Evolutionary conservation across 345 rosid species (phyloP).

Genomic region (Hibiscus trionum): DNA sequence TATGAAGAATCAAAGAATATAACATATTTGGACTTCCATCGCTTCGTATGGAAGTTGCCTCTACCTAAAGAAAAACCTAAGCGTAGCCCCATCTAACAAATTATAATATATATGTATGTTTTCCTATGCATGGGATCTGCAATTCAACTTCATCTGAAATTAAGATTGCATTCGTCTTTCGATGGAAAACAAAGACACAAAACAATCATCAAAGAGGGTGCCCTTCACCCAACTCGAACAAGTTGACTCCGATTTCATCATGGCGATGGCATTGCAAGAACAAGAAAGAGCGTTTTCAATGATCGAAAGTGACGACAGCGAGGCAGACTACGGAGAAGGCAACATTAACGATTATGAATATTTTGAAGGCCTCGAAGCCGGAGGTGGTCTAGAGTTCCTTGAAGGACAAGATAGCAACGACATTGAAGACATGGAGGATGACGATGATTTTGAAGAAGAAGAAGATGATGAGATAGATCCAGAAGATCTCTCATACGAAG

Average conservation of each 20-base stretch:
- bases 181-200: conserved; percentile 22
- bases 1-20: not conserved
- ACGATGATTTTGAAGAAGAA: not conserved
- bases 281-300: conserved; percentile 18
- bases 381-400: conserved; percentile 30
- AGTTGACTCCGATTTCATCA: conserved; percentile 30
- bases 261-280: conserved; percentile 33
- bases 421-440: conserved; percentile 16
- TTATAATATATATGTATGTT: not conserved
- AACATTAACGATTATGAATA: conserved; percentile 31
- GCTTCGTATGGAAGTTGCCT: conserved; percentile 29
- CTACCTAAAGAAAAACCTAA: conserved; percentile 15
- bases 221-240: conserved; percentile 23
- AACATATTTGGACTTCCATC: conserved; percentile 12
- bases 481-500: conserved; percentile 65
- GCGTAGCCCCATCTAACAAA: not conserved
- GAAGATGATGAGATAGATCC: conserved; percentile 36
- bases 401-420: conserved; percentile 39
- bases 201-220: conserved; percentile 22
- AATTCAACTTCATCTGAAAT: not conserved
- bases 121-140: not conserved
- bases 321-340: not conserved
- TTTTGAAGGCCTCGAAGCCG: conserved; percentile 36
- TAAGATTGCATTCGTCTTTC: not conserved
- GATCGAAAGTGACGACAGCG: conserved; percentile 27